A percentile compares a stretch with the other conserved stretches of the same genome.
These are phyloP conservation scores for Asterochloris erici DNA, from an alignment of 139 green algal genomes.

Conservation along the genomic window DNA sequence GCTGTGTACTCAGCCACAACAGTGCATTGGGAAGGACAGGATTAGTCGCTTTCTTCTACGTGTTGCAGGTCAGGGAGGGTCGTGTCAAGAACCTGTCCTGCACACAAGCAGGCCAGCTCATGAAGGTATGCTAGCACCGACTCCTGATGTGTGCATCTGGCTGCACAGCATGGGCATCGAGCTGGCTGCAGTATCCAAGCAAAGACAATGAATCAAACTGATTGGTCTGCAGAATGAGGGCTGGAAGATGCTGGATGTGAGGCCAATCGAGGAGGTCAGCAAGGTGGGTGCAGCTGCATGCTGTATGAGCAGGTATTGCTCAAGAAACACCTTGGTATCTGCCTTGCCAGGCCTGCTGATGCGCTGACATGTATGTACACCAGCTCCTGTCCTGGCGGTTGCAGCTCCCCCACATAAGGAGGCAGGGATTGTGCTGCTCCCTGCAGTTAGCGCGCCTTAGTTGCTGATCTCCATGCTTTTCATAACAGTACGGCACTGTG, in stretches of 20 bases:
- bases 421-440: no score
- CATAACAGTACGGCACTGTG: background rate
- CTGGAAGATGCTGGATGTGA: slow-evolving; percentile 83
- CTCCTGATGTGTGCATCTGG: background rate
- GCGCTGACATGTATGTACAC: no score
- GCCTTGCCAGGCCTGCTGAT: no score
- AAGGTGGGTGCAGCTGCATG: slow-evolving; percentile 29
- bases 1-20: background rate
- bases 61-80: slow-evolving; percentile 37
- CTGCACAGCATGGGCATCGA: background rate
- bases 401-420: no score
- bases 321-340: no score
- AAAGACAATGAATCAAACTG: background rate
- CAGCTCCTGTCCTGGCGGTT: no score
- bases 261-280: slow-evolving; percentile 58
- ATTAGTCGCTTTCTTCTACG: background rate
- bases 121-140: slow-evolving; percentile 24
- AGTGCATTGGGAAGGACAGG: no score
- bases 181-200: no score
- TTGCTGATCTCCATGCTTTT: background rate
- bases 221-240: background rate
- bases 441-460: no score
- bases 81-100: slow-evolving; percentile 58
- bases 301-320: no score
- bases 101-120: slow-evolving; percentile 37